These are phyloP conservation scores for Hygrocybe coccinea DNA, from an alignment of 768 basidiomycete genomes.

Conservation along the genomic window DNA sequence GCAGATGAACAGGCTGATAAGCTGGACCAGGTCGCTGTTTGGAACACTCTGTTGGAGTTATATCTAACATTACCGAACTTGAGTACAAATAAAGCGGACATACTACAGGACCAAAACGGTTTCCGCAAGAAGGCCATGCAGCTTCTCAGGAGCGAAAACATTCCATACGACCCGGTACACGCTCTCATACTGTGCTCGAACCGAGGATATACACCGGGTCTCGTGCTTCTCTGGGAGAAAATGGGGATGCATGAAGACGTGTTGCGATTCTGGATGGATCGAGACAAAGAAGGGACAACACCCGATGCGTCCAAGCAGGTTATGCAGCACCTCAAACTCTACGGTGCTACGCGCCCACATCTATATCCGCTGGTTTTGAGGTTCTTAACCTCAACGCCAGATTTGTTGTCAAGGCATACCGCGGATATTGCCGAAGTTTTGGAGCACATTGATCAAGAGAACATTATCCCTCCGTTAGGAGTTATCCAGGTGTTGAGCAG, in stretches of 20 bases:
- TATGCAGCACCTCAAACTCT: conserved; percentile 64
- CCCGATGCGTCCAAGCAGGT: conserved; percentile 51
- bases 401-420: conserved; percentile 65
- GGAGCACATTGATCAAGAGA: conserved; percentile 71
- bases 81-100: conserved; percentile 15
- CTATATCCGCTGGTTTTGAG: conserved; percentile 85
- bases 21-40: conserved; percentile 76
- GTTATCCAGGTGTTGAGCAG: conserved; percentile 85
- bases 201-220: conserved; percentile 71
- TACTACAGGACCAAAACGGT: conserved; percentile 29
- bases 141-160: conserved; percentile 53
- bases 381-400: conserved; percentile 81
- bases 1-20: conserved; percentile 48
- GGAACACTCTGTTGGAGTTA: conserved; percentile 94
- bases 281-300: conserved; percentile 39
- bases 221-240: conserved; percentile 88
- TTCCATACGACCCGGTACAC: conserved; percentile 85
- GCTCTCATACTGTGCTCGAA: conserved; percentile 94
- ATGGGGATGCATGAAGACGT: conserved; percentile 97
- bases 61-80: conserved; percentile 63
- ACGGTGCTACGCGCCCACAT: conserved; percentile 65
- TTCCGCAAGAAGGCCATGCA: conserved; percentile 65
- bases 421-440: conserved; percentile 67
- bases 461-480: conserved; percentile 83
- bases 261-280: conserved; percentile 87